phyloP scores from a whole-genome alignment of 2,329 filamentous ascomycete species.

The Clonostachys rosea region DNA sequence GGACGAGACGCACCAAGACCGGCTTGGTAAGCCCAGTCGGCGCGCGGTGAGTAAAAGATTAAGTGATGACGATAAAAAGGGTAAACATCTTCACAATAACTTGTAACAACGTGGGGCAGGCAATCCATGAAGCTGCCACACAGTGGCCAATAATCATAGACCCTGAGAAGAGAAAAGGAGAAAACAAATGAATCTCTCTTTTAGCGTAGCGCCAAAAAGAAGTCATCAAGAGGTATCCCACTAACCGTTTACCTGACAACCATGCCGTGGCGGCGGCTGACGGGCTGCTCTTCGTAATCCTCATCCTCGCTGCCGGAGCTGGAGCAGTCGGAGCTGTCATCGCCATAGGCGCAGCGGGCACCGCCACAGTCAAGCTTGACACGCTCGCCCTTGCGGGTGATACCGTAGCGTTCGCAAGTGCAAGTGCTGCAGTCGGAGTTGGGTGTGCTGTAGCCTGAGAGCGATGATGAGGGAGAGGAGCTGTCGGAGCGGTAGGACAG shows the following conservation, averaged over 20 bases:
- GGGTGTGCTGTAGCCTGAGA: slow-evolving; percentile 75
- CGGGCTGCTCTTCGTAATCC: slow-evolving; percentile 34
- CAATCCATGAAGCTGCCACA: not conserved
- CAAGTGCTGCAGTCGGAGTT: slow-evolving; percentile 74
- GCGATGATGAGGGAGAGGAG: slow-evolving; percentile 67
- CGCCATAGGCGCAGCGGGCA: slow-evolving; percentile 76
- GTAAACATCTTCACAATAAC: not conserved
- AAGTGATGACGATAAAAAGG: not conserved
- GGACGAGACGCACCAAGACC: slow-evolving; percentile 28
- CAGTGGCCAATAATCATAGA: not conserved
- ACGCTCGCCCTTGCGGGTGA: slow-evolving; percentile 87
- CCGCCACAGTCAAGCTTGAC: slow-evolving; percentile 97
- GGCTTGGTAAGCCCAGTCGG: slow-evolving; percentile 32
- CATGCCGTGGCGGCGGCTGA: slow-evolving; percentile 60
- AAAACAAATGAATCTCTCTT: slow-evolving; percentile 2
- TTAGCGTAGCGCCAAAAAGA: slow-evolving; percentile 9
- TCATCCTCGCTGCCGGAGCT: slow-evolving; percentile 60
- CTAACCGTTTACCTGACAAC: slow-evolving; percentile 39
- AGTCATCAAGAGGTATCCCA: not conserved
- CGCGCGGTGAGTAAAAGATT: slow-evolving; percentile 13
- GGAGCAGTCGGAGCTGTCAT: slow-evolving; percentile 66
- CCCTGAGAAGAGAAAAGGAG: not conserved
- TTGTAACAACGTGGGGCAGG: not conserved
- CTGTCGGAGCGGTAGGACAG: slow-evolving; percentile 70
- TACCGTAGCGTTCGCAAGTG: slow-evolving; percentile 94